A percentile compares a stretch with the other conserved stretches of the same genome.
Evolutionary conservation across 352 stramenopile species (phyloP).

Genomic region (Globisporangium irregulare): DNA sequence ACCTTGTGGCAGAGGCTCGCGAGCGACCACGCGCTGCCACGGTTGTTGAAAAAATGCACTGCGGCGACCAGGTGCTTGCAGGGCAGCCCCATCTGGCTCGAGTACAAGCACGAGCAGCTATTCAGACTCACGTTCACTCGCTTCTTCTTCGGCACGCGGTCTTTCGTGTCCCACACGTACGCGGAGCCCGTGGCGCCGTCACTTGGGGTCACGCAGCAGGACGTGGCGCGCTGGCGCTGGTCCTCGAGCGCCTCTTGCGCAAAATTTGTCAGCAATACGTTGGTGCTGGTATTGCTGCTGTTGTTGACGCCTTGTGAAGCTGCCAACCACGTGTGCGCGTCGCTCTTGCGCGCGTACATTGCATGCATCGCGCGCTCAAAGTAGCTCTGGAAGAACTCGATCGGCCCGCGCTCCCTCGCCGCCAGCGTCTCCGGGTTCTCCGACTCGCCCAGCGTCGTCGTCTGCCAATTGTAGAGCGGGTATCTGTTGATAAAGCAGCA

Average conservation of each 20-base stretch:
- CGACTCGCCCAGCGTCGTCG: conserved; percentile 23
- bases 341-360: conserved; percentile 33
- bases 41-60: conserved; percentile 32
- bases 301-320: neutral
- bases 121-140: conserved; percentile 35
- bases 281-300: no score
- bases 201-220: conserved; percentile 39
- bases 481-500: conserved; percentile 29
- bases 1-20: conserved; percentile 26
- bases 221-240: conserved; percentile 22
- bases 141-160: conserved; percentile 30
- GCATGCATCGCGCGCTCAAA: conserved; percentile 42
- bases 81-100: conserved; percentile 31
- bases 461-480: conserved; percentile 37
- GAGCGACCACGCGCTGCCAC: conserved; percentile 24
- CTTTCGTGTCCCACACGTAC: conserved; percentile 34
- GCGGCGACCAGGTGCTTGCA: conserved; percentile 43
- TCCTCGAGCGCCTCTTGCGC: conserved; percentile 28
- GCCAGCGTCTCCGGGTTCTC: conserved; percentile 14
- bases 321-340: conserved; percentile 24
- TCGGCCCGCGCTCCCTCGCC: conserved; percentile 22
- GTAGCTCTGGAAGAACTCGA: conserved; percentile 44
- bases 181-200: conserved; percentile 36
- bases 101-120: conserved; percentile 36
- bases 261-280: conserved; percentile 26